Base-by-base conservation (phyloP, 2,329 filamentous ascomycete species). In the Pseudovirgaria hyperparasitica region DNA sequence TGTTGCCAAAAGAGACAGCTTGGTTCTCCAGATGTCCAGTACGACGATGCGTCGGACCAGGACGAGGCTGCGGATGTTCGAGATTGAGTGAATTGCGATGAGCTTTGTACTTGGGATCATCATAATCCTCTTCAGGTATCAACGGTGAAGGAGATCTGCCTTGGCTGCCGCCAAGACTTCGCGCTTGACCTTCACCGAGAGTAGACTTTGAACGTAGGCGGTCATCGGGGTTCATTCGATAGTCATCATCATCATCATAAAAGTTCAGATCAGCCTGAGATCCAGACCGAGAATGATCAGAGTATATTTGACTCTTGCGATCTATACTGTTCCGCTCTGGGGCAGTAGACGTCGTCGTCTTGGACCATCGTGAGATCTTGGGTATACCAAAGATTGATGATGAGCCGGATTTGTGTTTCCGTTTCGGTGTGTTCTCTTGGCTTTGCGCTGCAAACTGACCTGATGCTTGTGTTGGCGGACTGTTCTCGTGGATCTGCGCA, bases 351-450 rank as follows among this genome's bases (percentile, higher is more conserved):
- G 86, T 72, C 0, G 90, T 98, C 2, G 87, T 96, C 58, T 92
- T 90, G 0, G 87, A 96, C 90, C 90, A 98, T 22, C 90, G 73
- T 5, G 90, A 96, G 36, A 93, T 20, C 60, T 92, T 94, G 14
- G 86, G 85, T 35, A 60, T 55, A 25, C 56, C 57, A 30, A 92
- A 80, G 63, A 75, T 65, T 0, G 81, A 82, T 1, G 84, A 90
- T 31, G 75, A 74, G 46, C 71, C 79, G 1, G 82, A 87, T 52
- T 92, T 92, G 59, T 92, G 81, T 59, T 92, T 94, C 52, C 80
- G 82, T 38, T 65, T 54, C 8, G 84, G 82, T 0, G 82, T 92
- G 35, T 85, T 82, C 35, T 92, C 85, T 30, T 73, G 76, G 57
- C 81, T 86, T 31, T 67, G 54, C n/a, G 63, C 58, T 48, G 55